These are phyloP conservation scores for Modicella reniformis DNA, from an alignment of 371 early-diverging fungal genomes.

Conservation along the genomic window DNA sequence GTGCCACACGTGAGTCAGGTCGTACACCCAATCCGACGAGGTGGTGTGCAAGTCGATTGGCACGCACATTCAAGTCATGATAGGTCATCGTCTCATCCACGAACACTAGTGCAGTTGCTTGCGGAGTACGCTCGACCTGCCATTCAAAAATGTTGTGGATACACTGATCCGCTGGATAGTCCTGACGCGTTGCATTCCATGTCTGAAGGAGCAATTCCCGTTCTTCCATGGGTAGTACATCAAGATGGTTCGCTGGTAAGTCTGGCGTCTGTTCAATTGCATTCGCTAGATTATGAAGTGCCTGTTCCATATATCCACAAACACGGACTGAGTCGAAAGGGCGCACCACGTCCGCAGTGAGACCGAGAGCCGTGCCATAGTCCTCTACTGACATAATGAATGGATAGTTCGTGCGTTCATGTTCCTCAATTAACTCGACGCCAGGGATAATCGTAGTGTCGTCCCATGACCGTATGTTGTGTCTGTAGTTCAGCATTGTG, in stretches of 20 bases:
- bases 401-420: conserved; percentile 24
- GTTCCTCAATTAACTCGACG: background rate
- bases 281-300: conserved; percentile 3
- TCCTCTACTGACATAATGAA: conserved; percentile 13
- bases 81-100: conserved; percentile 24
- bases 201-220: conserved; percentile 2
- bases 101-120: conserved; percentile 26
- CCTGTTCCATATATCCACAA: conserved; percentile 23
- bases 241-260: background rate
- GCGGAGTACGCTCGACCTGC: conserved; percentile 14
- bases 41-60: conserved; percentile 17
- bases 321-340: conserved; percentile 4
- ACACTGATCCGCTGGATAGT: background rate
- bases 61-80: conserved; percentile 15
- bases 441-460: background rate
- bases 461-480: background rate
- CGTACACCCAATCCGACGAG: conserved; percentile 16
- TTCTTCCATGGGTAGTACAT: conserved; percentile 11
- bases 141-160: conserved; percentile 19
- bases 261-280: conserved; percentile 13
- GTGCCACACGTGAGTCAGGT: conserved; percentile 22
- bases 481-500: conserved; percentile 35
- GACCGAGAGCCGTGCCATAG: conserved; percentile 10
- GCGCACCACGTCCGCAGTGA: conserved; percentile 8
- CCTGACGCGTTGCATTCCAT: conserved; percentile 18